These are phyloP conservation scores for Penicillium polonicum DNA, from an alignment of 2,329 filamentous ascomycete species.

Conservation along the genomic window DNA sequence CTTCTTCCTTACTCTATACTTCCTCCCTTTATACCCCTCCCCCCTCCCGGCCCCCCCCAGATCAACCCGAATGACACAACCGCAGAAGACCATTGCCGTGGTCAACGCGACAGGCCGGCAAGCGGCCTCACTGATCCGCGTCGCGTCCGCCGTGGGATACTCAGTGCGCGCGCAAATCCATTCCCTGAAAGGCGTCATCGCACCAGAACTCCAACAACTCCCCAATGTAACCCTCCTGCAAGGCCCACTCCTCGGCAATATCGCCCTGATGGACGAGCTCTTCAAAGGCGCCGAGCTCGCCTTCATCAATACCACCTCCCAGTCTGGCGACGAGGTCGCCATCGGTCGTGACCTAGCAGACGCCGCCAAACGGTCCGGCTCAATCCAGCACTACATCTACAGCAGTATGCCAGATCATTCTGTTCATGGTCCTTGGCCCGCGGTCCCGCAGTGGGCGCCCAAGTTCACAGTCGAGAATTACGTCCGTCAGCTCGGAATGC, in stretches of 20 bases:
- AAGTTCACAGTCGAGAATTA: constrained; percentile 95
- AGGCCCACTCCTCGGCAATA: constrained; percentile 68
- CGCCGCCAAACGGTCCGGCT: constrained; percentile 75
- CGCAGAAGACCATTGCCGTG: constrained; percentile 80
- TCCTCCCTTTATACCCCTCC: constrained; percentile 1
- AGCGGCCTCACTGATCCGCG: constrained; percentile 90
- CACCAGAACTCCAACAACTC: constrained; percentile 77
- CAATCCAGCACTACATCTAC: constrained; percentile 87
- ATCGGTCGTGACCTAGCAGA: constrained; percentile 88
- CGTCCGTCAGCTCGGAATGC: constrained; percentile 75
- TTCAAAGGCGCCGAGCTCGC: constrained; percentile 84
- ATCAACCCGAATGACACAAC: constrained; percentile 41
- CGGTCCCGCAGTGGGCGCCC: constrained; percentile 83
- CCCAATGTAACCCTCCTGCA: constrained; percentile 75
- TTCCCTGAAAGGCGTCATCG: constrained; percentile 81
- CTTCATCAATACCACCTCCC: constrained; percentile 97
- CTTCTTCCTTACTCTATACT: constrained; percentile 3
- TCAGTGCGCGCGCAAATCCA: constrained; percentile 88
- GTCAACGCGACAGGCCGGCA: constrained; percentile 96
- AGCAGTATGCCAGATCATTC: constrained; percentile 96
- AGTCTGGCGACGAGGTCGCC: constrained; percentile 80
- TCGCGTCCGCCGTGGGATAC: constrained; percentile 91
- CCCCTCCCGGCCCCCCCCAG: constrained; percentile 4
- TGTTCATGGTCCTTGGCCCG: constrained; percentile 77
- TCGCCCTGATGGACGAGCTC: constrained; percentile 69